phyloP scores from a whole-genome alignment of 2,329 filamentous ascomycete genomes.

The Aspergillus ruber region DNA sequence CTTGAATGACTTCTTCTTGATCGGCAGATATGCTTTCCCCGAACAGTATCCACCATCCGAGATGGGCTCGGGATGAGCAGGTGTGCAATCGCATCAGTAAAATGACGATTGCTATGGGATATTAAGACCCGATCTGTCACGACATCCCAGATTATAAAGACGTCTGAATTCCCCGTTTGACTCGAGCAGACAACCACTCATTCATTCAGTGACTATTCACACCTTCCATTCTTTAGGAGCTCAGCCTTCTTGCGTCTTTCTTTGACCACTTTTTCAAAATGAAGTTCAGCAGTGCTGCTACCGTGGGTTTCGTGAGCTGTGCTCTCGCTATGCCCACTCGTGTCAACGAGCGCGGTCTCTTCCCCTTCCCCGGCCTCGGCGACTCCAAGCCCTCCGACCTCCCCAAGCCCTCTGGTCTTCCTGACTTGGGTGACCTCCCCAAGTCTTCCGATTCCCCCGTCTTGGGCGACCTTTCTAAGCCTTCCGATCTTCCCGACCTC shows the following conservation, averaged over 20 bases:
- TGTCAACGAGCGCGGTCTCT: not conserved
- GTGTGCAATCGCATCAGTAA: not conserved
- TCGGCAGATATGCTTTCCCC: not conserved
- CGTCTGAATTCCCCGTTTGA: not conserved
- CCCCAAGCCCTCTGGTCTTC: not conserved
- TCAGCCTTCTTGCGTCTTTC: not conserved
- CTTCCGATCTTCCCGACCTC: not conserved
- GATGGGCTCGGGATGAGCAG: not conserved
- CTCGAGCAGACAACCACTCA: not conserved
- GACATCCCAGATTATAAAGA: not conserved
- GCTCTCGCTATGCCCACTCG: not conserved
- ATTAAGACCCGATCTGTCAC: not conserved
- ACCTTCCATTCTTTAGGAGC: not conserved
- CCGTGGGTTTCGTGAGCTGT: conserved; percentile 1
- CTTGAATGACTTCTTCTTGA: not conserved
- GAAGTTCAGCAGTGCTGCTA: not conserved
- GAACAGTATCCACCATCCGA: not conserved
- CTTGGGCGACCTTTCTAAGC: not conserved
- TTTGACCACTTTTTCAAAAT: not conserved
- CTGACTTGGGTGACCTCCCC: not conserved
- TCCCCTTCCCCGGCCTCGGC: not conserved
- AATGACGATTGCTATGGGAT: not conserved
- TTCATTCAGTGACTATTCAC: not conserved
- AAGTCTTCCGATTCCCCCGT: not conserved
- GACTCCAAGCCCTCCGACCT: not conserved